Percentiles rank a stretch among this genome's conserved stretches.
These are phyloP conservation scores for Quillaja saponaria DNA, from an alignment of 306 rosid genomes.

Conservation along the genomic window DNA sequence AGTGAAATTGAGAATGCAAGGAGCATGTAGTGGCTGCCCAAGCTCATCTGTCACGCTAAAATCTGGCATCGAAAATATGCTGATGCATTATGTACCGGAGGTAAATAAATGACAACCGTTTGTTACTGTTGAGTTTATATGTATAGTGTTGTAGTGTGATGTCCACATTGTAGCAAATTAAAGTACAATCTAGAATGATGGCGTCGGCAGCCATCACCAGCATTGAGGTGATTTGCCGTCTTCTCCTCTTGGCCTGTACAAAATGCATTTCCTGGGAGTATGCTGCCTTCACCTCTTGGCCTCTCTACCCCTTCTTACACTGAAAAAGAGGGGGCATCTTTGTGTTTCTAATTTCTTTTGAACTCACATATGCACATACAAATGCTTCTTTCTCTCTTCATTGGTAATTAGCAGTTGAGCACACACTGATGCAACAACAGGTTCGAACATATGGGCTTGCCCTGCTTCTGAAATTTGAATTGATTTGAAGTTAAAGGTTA, in stretches of 20 bases:
- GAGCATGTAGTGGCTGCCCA: constrained; percentile 99
- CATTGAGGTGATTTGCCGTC: constrained; percentile 6
- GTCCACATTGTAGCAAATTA: background rate
- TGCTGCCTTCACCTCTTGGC: too few species aligned
- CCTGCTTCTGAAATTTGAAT: too few species aligned
- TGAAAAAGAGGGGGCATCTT: too few species aligned
- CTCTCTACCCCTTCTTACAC: too few species aligned
- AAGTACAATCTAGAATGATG: constrained; percentile 16
- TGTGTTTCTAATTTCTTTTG: constrained; percentile 4
- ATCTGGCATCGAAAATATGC: constrained; percentile 98
- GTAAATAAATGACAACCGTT: constrained; percentile 43
- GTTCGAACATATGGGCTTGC: too few species aligned
- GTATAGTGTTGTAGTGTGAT: constrained; percentile 9
- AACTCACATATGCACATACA: background rate
- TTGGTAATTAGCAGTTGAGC: too few species aligned
- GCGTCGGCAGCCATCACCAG: background rate
- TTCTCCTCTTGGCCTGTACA: too few species aligned
- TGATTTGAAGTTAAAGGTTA: too few species aligned
- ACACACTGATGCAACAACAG: too few species aligned
- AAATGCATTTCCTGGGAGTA: too few species aligned
- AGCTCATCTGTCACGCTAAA: constrained; percentile 96
- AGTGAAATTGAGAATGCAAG: constrained; percentile 91
- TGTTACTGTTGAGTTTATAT: constrained; percentile 19
- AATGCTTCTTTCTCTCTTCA: background rate
- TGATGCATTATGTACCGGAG: constrained; percentile 99